Evolutionary conservation across 805 yeast genomes (phyloP), one percentile per base, ranked within the genome.

Genomic region (Yarrowia sp.): DNA sequence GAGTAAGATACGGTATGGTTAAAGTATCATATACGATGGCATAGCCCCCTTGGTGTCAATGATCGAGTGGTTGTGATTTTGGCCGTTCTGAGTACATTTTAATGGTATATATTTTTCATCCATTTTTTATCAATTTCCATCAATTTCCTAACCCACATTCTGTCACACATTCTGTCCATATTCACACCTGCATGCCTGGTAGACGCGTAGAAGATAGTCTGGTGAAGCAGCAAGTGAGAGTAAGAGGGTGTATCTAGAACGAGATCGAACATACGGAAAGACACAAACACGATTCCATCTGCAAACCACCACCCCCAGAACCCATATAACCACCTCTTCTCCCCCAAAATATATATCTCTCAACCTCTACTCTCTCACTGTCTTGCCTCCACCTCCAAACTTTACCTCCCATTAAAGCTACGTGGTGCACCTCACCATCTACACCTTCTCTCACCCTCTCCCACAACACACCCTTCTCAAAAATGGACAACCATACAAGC

Each of bases 401-500:
- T n/a, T 17, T 26, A 26, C 9, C 3, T 11, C 16, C 10, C 22
- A 24, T 44, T 44, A 28, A 46, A 46, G 52, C 52, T 46, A 46
- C 52, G 52, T 46, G 52, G 35, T 44, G 52, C 36, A 7, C 46
- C 21, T 41, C 28, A 41, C 10, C 28, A 41, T 41, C 46, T 19
- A 26, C 35, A n/a, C 10, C 52, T 12, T 28, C 11, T 21, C n/a
- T 17, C 30, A 22, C 9, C 32, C 22, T 16, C 41, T 32, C 33
- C 58, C 43, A n/a, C 46, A 54, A 36, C 41, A 19, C 43, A 17
- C 24, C 12, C 43, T 5, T 38, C 11, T 6, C 33, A 36, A 40
- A n/a, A 22, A 58, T 58, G 63, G 51, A 58, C 41, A 32, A n/a
- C 49, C 63, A 41, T 49, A 58, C 63, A 12, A 41, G 51, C 49